Evolutionary conservation across 352 stramenopile species (phyloP).

Genomic region (Phytophthora gonapodyides): DNA sequence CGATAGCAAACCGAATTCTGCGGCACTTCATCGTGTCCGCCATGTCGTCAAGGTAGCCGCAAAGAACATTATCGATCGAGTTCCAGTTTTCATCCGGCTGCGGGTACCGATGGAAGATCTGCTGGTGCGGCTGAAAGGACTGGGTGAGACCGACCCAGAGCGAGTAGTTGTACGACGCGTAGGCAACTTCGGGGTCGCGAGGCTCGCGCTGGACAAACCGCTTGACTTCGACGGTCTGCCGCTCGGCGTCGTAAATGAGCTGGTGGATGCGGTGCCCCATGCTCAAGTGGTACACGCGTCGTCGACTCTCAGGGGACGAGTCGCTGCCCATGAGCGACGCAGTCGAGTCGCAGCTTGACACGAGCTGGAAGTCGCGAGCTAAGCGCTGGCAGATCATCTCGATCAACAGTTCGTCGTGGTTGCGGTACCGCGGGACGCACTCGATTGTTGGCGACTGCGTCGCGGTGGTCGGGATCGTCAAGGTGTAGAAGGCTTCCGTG

Average conservation of each 20-base stretch:
- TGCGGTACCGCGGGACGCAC: slow-evolving; percentile 60
- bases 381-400: slow-evolving; percentile 87
- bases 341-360: slow-evolving; percentile 47
- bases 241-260: slow-evolving; percentile 75
- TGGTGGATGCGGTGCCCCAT: slow-evolving; percentile 86
- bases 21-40: slow-evolving; percentile 70
- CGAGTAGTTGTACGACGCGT: slow-evolving; percentile 72
- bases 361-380: slow-evolving; percentile 78
- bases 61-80: slow-evolving; percentile 72
- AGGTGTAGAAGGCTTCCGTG: slow-evolving; percentile 82
- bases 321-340: slow-evolving; percentile 34
- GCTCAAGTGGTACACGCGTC: slow-evolving; percentile 64
- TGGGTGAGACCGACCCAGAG: slow-evolving; percentile 67
- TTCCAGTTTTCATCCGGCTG: slow-evolving; percentile 84
- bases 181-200: slow-evolving; percentile 35
- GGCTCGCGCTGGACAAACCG: slow-evolving; percentile 63
- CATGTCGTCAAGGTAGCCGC: slow-evolving; percentile 79
- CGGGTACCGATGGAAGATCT: slow-evolving; percentile 73
- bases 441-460: slow-evolving; percentile 37
- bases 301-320: slow-evolving; percentile 24
- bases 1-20: slow-evolving; percentile 70
- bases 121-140: slow-evolving; percentile 73
- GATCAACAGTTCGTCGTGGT: slow-evolving; percentile 70
- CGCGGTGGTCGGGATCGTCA: slow-evolving; percentile 61
- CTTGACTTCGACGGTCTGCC: slow-evolving; percentile 82